These are phyloP conservation scores for Euryodendron excelsum DNA, from an alignment of 148 eudicot species.

Conservation along the genomic window DNA sequence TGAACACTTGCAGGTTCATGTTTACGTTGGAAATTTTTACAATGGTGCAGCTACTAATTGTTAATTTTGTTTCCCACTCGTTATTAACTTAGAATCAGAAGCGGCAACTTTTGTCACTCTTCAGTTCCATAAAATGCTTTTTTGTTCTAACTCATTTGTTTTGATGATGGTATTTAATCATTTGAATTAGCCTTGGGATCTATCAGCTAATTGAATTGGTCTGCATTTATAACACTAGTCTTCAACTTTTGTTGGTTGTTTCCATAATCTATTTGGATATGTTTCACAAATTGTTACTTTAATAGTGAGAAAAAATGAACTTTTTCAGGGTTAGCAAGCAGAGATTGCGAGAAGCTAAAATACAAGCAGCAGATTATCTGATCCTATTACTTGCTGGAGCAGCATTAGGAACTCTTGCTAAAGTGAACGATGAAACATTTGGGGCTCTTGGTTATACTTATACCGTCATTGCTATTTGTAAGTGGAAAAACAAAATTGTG, in stretches of 20 bases:
- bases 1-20: background rate
- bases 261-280: background rate
- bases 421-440: conserved; percentile 73
- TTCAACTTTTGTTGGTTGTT: background rate
- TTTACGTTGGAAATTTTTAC: background rate
- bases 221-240: background rate
- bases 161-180: background rate
- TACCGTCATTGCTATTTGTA: conserved; percentile 89
- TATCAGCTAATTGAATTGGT: background rate
- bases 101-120: background rate
- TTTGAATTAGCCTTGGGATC: background rate
- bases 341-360: conserved; percentile 75
- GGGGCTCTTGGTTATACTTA: conserved; percentile 83
- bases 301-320: background rate
- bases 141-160: background rate
- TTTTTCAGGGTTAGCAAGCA: conserved; percentile 72
- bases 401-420: conserved; percentile 84
- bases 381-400: conserved; percentile 92
- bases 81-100: too few species aligned
- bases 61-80: too few species aligned
- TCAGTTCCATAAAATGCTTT: background rate
- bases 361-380: conserved; percentile 84
- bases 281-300: background rate
- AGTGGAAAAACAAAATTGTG: conserved; percentile 30
- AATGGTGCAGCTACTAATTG: background rate